Evolutionary conservation across 768 basidiomycete genomes (phyloP), one percentile per base, ranked within the genome.

Genomic region (Russula virescens): DNA sequence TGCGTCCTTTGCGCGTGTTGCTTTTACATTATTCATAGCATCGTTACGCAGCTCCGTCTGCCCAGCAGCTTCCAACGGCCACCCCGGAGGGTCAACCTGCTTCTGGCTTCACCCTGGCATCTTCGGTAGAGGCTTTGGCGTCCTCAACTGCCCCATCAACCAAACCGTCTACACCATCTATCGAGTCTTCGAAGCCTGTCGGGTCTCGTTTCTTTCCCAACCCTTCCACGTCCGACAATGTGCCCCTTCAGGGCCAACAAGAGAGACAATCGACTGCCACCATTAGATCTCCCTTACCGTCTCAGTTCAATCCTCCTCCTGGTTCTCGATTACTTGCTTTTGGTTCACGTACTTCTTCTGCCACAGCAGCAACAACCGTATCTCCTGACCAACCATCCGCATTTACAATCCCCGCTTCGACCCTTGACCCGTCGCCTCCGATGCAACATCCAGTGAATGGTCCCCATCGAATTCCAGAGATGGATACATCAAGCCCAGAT

Each of bases 301-400:
- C 70, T 66, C 70, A 81, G 61, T 73, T 77, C 68, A 76, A 77
- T 64, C 73, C 75, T 49, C 74, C 77, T 16, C 64, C 74, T 53
- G 75, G 77, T 55, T 78, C 78, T 60, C 75, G 79, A 55, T 69
- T 83, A 61, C 76, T 81, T 63, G 75, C 77, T 14, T 71, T 80
- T 42, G 74, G 72, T 34, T 71, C 74, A 8, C 74, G 73, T 34
- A 66, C 69, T 1, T 63, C 71, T 16, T 63, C 71, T 18, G 62
- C 67, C 25, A 42, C 67, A 18, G 58, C 69, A 18, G 57, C 51
- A 47, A 43, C 46, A 10, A 25, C 49, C 7, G 21, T 55, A 34
- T 58, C 55, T 35, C 45, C 65, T 21, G 61, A 63, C 50, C 70
- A 67, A 34, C 50, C 63, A 1, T 63, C 67, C 19, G 54, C 66